Evolutionary conservation across 2,329 filamentous ascomycete genomes (phyloP), one percentile per base, ranked within the genome.

Genomic region (Colletotrichum tanaceti): DNA sequence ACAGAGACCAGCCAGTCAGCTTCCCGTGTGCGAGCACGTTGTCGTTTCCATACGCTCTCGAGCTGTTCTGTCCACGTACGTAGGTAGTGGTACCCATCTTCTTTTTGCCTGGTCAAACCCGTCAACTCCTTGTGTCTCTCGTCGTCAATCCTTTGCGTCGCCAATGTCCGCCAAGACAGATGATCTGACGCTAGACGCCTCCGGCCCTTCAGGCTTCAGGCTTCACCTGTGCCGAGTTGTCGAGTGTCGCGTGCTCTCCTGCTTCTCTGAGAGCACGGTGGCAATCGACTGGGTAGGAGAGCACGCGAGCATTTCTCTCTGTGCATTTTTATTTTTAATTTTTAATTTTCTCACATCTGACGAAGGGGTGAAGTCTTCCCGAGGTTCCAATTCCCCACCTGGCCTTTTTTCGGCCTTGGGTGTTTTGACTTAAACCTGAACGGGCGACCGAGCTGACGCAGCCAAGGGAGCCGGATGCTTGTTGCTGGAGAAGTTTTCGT

Each of bases 211-310:
- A n/a, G n/a, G n/a, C n/a, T n/a, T n/a, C n/a, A n/a, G n/a, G n/a
- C 28, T 28, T 28, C 28, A 28, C 28, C 5, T 32, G 9, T 9
- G 18, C n/a, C n/a, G n/a, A n/a, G n/a, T n/a, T n/a, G n/a, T 10
- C 39, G 24, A 49, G 47, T 68, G 65, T 68, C 65, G 65, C 43
- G 65, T 68, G 65, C 54, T 38, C 65, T 59, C 61, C 24, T 68
- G 49, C 65, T 65, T 35, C 32, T 65, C 38, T 35, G 61, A 50
- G 65, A 43, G 41, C 61, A 68, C 65, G 62, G 49, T 65, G 54
- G 47, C n/a, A 60, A 60, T 59, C 61, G 54, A 49, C 41, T 65
- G 65, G 61, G 54, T 14, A 55, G 35, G 41, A 65, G 61, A 18
- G 43, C 65, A 68, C 65, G 65, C 61, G 61, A 65, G 54, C 54